A percentile compares a stretch with the other conserved stretches of the same genome.
phyloP scores from a whole-genome alignment of 2,329 filamentous ascomycete genomes.

The Ceratocystis variospora region DNA sequence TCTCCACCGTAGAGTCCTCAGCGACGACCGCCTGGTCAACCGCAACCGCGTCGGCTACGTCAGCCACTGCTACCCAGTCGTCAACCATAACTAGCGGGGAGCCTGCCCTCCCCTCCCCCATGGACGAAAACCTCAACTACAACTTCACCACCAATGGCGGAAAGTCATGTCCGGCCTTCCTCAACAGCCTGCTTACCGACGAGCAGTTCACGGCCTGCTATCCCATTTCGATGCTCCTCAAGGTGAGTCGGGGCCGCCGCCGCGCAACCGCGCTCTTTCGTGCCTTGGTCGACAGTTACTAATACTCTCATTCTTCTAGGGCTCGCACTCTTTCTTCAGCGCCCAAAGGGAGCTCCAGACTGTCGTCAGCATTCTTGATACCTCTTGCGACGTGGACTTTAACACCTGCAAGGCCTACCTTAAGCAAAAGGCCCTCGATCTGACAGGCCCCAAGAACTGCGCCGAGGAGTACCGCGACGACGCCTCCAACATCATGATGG shows the following conservation, averaged over 20 bases:
- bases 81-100: slow-evolving; percentile 23
- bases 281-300: slow-evolving; percentile 16
- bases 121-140: slow-evolving; percentile 49
- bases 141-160: slow-evolving; percentile 45
- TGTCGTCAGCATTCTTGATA: slow-evolving; percentile 66
- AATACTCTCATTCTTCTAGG: slow-evolving; percentile 34
- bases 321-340: slow-evolving; percentile 73
- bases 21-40: slow-evolving; percentile 4
- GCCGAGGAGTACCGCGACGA: slow-evolving; percentile 51
- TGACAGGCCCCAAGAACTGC: slow-evolving; percentile 53
- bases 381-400: slow-evolving; percentile 57
- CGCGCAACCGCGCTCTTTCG: neutral
- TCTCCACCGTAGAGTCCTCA: neutral
- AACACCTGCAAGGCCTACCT: slow-evolving; percentile 53
- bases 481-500: slow-evolving; percentile 58
- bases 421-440: slow-evolving; percentile 46
- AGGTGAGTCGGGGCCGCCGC: slow-evolving; percentile 35
- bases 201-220: slow-evolving; percentile 59
- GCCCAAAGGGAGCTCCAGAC: slow-evolving; percentile 55
- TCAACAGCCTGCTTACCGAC: slow-evolving; percentile 52
- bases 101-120: slow-evolving; percentile 45
- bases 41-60: slow-evolving; percentile 11
- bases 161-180: slow-evolving; percentile 49
- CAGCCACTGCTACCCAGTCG: slow-evolving; percentile 20
- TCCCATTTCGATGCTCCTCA: slow-evolving; percentile 70